phyloP scores from a whole-genome alignment of 2,329 filamentous ascomycete genomes.

The Basipetospora chlamydospora region DNA sequence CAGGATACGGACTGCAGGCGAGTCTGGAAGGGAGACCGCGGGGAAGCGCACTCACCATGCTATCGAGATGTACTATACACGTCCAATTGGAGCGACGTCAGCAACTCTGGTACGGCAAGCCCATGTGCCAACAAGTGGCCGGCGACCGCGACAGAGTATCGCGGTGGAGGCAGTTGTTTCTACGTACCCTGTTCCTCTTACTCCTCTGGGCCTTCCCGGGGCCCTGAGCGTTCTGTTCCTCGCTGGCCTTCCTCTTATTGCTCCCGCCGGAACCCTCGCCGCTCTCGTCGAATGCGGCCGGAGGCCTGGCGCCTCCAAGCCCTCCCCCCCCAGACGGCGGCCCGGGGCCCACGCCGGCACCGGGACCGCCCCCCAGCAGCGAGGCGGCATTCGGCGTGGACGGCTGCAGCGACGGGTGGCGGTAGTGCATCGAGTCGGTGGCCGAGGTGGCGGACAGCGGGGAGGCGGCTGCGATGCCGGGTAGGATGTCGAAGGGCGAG shows the following conservation, averaged over 20 bases:
- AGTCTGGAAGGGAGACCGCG: background rate
- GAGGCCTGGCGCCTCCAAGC: background rate
- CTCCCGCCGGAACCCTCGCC: background rate
- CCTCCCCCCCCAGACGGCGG: background rate
- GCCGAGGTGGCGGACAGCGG: constrained; percentile 1
- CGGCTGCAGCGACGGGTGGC: constrained; percentile 3
- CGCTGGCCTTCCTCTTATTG: constrained; percentile 18
- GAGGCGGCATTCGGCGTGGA: constrained; percentile 6
- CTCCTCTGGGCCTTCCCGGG: constrained; percentile 37
- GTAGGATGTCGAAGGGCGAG: background rate
- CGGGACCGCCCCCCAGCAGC: constrained; percentile 1
- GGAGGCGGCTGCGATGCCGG: no score
- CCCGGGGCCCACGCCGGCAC: background rate
- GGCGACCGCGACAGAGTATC: background rate
- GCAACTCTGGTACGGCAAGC: constrained; percentile 1
- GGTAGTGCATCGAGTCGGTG: background rate
- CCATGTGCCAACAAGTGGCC: background rate
- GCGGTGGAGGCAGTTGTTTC: background rate
- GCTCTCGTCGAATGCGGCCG: background rate
- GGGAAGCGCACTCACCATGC: constrained; percentile 32
- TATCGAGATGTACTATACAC: constrained; percentile 41
- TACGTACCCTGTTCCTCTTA: constrained; percentile 43
- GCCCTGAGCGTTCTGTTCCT: constrained; percentile 18
- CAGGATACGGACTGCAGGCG: background rate
- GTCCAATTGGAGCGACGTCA: background rate